Percentiles rank a stretch among this genome's conserved stretches.
phyloP scores from a whole-genome alignment of 192 early-diverging fungal genomes.

The Linnemannia hyalina region DNA sequence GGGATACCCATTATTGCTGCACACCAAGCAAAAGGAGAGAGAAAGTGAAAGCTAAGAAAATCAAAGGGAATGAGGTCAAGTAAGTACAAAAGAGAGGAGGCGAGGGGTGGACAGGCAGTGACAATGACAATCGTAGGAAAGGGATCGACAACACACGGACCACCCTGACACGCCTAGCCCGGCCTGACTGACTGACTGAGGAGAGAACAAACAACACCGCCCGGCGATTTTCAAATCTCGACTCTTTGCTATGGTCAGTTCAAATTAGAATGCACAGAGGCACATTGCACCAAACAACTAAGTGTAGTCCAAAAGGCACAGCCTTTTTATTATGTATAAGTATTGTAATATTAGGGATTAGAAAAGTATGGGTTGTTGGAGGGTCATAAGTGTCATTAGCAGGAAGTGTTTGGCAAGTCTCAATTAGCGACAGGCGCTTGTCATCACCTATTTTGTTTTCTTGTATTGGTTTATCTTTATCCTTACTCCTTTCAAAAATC shows the following conservation, averaged over 20 bases:
- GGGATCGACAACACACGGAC: background rate
- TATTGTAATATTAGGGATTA: constrained; percentile 4
- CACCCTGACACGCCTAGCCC: background rate
- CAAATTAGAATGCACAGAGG: background rate
- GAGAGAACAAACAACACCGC: background rate
- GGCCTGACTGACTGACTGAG: background rate
- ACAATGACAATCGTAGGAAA: no score
- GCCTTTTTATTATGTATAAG: background rate
- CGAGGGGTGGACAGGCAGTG: background rate
- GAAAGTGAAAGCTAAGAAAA: background rate
- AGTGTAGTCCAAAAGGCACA: background rate
- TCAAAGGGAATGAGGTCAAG: background rate
- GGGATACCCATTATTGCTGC: background rate
- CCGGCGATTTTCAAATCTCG: background rate
- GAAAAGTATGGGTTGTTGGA: background rate
- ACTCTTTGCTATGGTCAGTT: background rate
- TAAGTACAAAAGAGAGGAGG: background rate
- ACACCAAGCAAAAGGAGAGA: background rate
- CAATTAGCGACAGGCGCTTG: background rate
- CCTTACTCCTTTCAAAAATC: constrained; percentile 22
- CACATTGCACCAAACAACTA: background rate
- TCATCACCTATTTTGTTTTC: background rate
- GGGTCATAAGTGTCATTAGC: constrained; percentile 2
- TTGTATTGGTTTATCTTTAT: background rate
- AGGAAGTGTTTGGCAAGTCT: background rate